phyloP scores from a whole-genome alignment of 2,329 filamentous ascomycete species.

The Alternaria longipes region DNA sequence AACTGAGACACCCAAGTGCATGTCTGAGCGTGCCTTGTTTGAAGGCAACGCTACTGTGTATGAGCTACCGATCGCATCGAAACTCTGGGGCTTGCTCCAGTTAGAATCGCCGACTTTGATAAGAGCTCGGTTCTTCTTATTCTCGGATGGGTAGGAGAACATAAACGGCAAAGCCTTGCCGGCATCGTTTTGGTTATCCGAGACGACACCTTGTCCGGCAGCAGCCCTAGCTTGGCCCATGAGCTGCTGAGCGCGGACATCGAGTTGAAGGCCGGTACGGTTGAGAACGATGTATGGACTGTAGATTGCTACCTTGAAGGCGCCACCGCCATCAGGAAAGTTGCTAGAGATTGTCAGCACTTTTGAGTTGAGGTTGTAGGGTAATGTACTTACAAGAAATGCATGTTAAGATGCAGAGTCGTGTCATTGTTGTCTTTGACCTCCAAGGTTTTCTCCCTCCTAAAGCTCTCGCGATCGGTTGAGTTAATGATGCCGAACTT shows the following conservation, averaged over 20 bases:
- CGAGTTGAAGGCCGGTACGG: constrained; percentile 89
- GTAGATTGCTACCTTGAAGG: constrained; percentile 94
- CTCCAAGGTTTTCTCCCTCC: constrained; percentile 78
- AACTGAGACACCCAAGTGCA: constrained; percentile 89
- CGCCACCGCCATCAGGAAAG: constrained; percentile 90
- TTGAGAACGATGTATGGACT: constrained; percentile 95
- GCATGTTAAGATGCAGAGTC: constrained; percentile 80
- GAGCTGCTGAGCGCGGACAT: constrained; percentile 87
- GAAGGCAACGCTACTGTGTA: constrained; percentile 87
- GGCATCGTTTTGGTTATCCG: constrained; percentile 64
- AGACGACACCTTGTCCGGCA: constrained; percentile 78
- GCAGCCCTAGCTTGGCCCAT: constrained; percentile 82
- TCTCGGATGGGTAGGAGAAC: constrained; percentile 91
- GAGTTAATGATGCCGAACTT: constrained; percentile 98
- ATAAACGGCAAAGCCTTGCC: constrained; percentile 89
- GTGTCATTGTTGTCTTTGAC: constrained; percentile 87
- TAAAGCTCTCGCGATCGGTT: constrained; percentile 85
- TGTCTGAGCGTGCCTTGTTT: constrained; percentile 75
- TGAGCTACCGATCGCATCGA: constrained; percentile 94
- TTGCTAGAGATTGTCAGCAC: constrained; percentile 54
- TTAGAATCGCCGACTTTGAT: constrained; percentile 88
- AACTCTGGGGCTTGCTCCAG: constrained; percentile 98
- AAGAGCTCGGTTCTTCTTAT: constrained; percentile 88
- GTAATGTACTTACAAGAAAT: constrained; percentile 74
- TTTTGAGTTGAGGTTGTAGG: not conserved